Base-by-base conservation (phyloP, 495 filamentous ascomycete species). In the Glonium stellatum region DNA sequence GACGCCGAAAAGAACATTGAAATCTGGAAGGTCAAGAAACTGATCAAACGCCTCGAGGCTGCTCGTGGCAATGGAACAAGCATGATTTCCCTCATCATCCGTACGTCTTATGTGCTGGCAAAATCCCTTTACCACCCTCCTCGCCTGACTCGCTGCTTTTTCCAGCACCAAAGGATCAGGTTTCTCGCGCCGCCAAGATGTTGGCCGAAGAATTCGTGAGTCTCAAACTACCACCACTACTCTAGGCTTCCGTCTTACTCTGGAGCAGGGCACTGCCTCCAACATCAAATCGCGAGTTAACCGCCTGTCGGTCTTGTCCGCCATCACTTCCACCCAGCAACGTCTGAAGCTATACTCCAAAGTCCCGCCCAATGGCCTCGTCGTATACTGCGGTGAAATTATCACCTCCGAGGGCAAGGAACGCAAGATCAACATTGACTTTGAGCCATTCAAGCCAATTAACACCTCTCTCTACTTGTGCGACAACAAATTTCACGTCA, bases 271-370 rank as follows among this genome's bases (percentile, higher is more conserved):
- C 69, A 98, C 93, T 56, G 95, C 93, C 19, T 96, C 91, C 62
- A 98, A 98, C 75, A 98, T 98, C 77, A 98, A 98, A 75, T 98
- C 93, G 39, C 92, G 93, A 69, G 93, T 98, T 76, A 98, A 98
- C 73, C 88, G 93, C 69, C 88, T 96, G 63, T 98, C 93, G 22
- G 93, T 98, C 41, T 79, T 98, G 44, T 96, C 92, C 9, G 93
- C 93, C 69, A 98, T 98, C 73, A 98, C 93, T 12, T 97, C 95
- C 44, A 98, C 93, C 61, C 93, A 98, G 78, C 93, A 98, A 79
- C 86, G 92, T 72, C 85, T 98, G 56, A 98, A 98, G 80, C 81
- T 98, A 22, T 98, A 98, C 80, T 95, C 89, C 77, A 97, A 96
- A 76, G 93, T 97, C 48, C 93, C 93, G 46, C 88, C 95, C 6